Percentiles rank a stretch among this genome's conserved stretches.
Evolutionary conservation across 352 stramenopile species (phyloP).

Genomic region (Poterioochromonas sp.): DNA sequence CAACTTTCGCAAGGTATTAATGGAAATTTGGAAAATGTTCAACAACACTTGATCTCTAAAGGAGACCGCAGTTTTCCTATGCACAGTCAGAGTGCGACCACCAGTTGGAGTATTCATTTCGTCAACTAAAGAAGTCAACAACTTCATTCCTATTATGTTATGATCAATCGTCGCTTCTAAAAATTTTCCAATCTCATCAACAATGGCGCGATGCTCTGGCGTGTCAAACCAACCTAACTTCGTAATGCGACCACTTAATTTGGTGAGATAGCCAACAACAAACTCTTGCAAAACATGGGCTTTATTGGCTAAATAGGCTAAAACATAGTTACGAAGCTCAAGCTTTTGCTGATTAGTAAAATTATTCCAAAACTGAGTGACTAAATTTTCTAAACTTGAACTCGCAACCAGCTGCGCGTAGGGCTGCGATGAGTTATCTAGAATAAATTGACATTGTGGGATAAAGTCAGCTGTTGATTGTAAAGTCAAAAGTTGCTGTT

Average conservation of each 20-base stretch:
- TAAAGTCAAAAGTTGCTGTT: slow-evolving; percentile 56
- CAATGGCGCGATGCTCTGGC: slow-evolving; percentile 81
- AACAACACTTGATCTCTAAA: slow-evolving; percentile 93
- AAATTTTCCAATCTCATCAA: slow-evolving; percentile 95
- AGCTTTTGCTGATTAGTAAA: slow-evolving; percentile 58
- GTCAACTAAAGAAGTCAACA: slow-evolving; percentile 93
- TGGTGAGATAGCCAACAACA: slow-evolving; percentile 85
- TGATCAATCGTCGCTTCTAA: slow-evolving; percentile 89
- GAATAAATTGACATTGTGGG: slow-evolving; percentile 95
- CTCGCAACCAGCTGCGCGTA: slow-evolving; percentile 90
- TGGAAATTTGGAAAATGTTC: slow-evolving; percentile 86
- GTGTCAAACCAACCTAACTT: slow-evolving; percentile 99
- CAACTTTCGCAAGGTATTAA: slow-evolving; percentile 89
- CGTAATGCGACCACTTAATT: slow-evolving; percentile 92
- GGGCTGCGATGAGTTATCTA: slow-evolving; percentile 85
- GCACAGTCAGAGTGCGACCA: slow-evolving; percentile 87
- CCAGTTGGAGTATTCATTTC: slow-evolving; percentile 90
- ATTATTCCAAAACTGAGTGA: slow-evolving; percentile 93
- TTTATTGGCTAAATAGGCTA: slow-evolving; percentile 90
- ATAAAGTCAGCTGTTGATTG: slow-evolving; percentile 87
- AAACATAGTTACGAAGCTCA: slow-evolving; percentile 78
- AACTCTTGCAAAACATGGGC: slow-evolving; percentile 76
- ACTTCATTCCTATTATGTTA: slow-evolving; percentile 93
- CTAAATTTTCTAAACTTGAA: slow-evolving; percentile 90
- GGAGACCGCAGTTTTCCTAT: slow-evolving; percentile 92